Conservation (phyloP, 2,329 filamentous ascomycete species). For the Aspergillus calidoustus region DNA sequence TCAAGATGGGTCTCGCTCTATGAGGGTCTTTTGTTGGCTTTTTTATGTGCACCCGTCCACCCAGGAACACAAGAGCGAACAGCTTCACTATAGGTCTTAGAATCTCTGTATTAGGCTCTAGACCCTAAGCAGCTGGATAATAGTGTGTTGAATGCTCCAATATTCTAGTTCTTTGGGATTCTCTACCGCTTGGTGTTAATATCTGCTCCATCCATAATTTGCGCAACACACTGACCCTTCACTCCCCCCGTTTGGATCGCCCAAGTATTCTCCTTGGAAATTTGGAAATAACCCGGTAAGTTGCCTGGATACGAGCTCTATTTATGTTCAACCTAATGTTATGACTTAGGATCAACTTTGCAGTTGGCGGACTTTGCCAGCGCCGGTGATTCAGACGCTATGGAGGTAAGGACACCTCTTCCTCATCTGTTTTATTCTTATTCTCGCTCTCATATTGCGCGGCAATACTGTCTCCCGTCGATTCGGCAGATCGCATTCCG, state of each 20-base stretch:
- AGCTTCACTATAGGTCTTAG: slow-evolving; percentile 14
- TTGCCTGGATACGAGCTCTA: not conserved
- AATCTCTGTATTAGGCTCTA: slow-evolving; percentile 8
- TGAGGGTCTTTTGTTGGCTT: not conserved
- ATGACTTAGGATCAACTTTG: not conserved
- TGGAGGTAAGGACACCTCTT: slow-evolving; percentile 20
- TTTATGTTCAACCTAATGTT: not conserved
- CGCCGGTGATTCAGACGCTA: not conserved
- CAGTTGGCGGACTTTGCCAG: not conserved
- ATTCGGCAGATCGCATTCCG: not conserved
- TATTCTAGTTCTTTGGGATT: not conserved
- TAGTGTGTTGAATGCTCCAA: slow-evolving; percentile 10
- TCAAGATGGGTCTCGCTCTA: slow-evolving; percentile 9
- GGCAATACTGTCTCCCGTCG: not conserved
- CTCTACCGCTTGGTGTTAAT: slow-evolving; percentile 4
- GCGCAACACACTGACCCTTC: slow-evolving; percentile 8
- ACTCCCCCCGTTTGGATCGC: not conserved
- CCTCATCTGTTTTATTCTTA: not conserved
- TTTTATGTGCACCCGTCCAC: slow-evolving; percentile 15
- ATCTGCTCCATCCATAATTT: slow-evolving; percentile 1
- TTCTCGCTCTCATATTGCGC: not conserved
- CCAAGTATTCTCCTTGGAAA: not conserved
- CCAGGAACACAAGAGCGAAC: slow-evolving; percentile 3
- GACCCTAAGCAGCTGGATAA: slow-evolving; percentile 5
- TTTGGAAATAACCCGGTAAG: not conserved